phyloP scores from a whole-genome alignment of 495 filamentous ascomycete genomes.

The Paragyromitra xinjiangensis region DNA sequence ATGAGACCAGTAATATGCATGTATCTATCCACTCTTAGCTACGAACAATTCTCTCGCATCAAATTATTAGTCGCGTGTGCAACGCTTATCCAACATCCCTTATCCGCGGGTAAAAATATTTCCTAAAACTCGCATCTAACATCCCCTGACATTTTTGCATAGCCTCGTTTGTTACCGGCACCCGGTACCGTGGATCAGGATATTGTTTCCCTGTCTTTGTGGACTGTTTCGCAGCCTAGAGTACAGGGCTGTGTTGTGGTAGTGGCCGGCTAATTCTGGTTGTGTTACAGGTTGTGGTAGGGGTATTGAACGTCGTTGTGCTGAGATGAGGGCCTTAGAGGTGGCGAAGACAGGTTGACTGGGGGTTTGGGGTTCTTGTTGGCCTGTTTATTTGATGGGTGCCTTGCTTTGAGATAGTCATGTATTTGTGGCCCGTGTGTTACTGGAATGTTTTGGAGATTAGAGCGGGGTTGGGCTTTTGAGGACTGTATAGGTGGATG shows the following conservation, averaged over 20 bases:
- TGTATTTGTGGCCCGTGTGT: neutral
- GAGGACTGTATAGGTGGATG: neutral
- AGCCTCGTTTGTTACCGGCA: conserved; percentile 6
- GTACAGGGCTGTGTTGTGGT: neutral
- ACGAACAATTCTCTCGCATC: neutral
- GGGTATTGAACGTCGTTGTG: neutral
- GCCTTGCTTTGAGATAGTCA: neutral
- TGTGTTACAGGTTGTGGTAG: neutral
- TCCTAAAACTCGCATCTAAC: neutral
- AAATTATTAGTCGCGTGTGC: neutral
- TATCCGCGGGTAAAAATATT: neutral
- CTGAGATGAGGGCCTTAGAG: neutral
- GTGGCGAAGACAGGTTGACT: neutral
- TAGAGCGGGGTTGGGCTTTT: neutral
- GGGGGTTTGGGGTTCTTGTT: neutral
- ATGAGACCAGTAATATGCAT: neutral
- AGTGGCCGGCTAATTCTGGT: neutral
- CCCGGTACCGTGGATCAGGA: neutral
- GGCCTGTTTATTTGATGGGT: neutral
- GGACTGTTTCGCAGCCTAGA: neutral
- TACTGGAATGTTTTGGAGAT: neutral
- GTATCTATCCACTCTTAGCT: neutral
- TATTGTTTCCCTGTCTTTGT: neutral
- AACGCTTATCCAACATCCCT: conserved; percentile 1
- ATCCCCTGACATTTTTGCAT: neutral